phyloP scores from a whole-genome alignment of 129 eudicot genomes.

The Flaveria trinervia region DNA sequence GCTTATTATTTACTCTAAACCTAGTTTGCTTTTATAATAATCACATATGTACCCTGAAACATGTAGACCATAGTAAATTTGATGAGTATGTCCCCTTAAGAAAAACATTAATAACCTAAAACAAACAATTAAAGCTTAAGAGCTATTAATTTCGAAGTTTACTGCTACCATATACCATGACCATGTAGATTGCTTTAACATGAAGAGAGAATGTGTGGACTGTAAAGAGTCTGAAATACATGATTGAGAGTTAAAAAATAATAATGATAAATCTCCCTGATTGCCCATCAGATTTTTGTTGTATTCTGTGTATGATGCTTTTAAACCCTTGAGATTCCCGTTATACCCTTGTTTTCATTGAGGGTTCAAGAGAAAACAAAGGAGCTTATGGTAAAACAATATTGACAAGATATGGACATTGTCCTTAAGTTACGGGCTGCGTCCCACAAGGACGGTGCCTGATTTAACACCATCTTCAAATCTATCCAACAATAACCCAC shows the following conservation, averaged over 20 bases:
- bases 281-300: conserved; percentile 60
- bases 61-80: no score
- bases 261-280: not conserved
- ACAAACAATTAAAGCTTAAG: no score
- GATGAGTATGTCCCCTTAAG: no score
- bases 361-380: conserved; percentile 28
- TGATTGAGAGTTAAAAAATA: conserved; percentile 38
- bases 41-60: no score
- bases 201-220: conserved; percentile 31
- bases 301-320: conserved; percentile 38
- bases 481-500: conserved; percentile 38
- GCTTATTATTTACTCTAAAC: no score
- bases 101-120: no score
- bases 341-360: conserved; percentile 38
- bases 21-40: no score
- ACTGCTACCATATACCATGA: not conserved
- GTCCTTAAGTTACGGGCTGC: conserved; percentile 70
- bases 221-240: conserved; percentile 43
- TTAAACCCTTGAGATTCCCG: conserved; percentile 41
- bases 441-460: conserved; percentile 54
- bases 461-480: conserved; percentile 52
- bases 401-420: conserved; percentile 49
- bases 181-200: conserved; percentile 20
- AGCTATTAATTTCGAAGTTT: no score
- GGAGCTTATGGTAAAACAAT: conserved; percentile 43